Conservation (phyloP, 2,329 filamentous ascomycete genomes). For the Hypoxylon rubiginosum region DNA sequence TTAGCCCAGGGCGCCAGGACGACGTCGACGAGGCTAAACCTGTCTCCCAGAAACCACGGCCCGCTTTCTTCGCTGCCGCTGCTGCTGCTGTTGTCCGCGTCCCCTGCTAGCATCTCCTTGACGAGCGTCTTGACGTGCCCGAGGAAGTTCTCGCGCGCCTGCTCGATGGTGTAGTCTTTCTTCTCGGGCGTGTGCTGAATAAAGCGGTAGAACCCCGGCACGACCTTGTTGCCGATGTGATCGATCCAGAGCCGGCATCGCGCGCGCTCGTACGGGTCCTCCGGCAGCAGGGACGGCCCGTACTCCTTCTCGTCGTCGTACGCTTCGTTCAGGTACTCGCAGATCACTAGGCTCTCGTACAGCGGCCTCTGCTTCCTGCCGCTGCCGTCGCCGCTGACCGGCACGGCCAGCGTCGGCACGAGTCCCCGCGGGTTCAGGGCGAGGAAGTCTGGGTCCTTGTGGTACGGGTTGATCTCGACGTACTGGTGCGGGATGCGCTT, state of each 20-base stretch:
- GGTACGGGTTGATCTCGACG: slow-evolving; percentile 82
- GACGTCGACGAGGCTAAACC: slow-evolving; percentile 77
- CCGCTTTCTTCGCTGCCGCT: slow-evolving; percentile 55
- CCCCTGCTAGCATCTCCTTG: slow-evolving; percentile 64
- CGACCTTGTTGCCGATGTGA: slow-evolving; percentile 75
- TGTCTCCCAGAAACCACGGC: slow-evolving; percentile 76
- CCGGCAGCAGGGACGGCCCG: slow-evolving; percentile 67
- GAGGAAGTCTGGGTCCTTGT: slow-evolving; percentile 77
- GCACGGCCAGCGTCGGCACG: slow-evolving; percentile 76
- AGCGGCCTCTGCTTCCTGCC: slow-evolving; percentile 65
- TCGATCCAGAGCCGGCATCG: slow-evolving; percentile 80
- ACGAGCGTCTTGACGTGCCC: slow-evolving; percentile 71
- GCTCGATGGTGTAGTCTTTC: slow-evolving; percentile 61
- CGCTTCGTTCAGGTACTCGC: slow-evolving; percentile 82
- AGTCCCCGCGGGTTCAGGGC: slow-evolving; percentile 80
- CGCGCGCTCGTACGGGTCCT: slow-evolving; percentile 74
- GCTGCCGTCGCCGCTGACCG: slow-evolving; percentile 43
- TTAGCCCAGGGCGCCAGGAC: slow-evolving; percentile 80
- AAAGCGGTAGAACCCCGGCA: slow-evolving; percentile 76
- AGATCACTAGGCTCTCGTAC: slow-evolving; percentile 79
- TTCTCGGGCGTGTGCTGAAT: slow-evolving; percentile 68
- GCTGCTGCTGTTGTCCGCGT: no score
- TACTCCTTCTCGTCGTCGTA: slow-evolving; percentile 62
- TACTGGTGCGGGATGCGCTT: slow-evolving; percentile 82
- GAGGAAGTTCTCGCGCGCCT: slow-evolving; percentile 71